These are phyloP conservation scores for Yamadazyma friedrichii DNA, from an alignment of 1,139 yeast species.

Conservation along the genomic window DNA sequence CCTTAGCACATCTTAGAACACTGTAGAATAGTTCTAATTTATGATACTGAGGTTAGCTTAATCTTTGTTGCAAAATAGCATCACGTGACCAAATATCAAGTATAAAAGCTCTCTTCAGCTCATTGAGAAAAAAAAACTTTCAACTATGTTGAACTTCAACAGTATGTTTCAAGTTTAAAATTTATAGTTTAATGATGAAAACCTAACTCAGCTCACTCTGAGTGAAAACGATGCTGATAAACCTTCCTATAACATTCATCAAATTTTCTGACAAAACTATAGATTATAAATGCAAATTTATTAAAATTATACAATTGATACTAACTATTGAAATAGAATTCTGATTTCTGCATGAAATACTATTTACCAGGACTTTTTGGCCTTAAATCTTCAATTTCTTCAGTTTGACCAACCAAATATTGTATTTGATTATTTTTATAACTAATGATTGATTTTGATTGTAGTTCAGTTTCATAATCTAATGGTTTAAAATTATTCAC, in stretches of 20 bases:
- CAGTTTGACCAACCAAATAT: constrained; percentile 58
- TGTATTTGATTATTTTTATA: constrained; percentile 31
- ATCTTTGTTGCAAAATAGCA: too few relatives aligned
- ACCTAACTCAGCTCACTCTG: constrained; percentile 57
- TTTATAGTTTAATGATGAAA: constrained; percentile 38
- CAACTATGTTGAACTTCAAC: not conserved
- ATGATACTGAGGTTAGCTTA: too few relatives aligned
- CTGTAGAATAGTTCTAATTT: too few relatives aligned
- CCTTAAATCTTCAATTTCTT: constrained; percentile 74
- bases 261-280: constrained; percentile 14
- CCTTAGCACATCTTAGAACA: too few relatives aligned
- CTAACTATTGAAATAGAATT: not conserved
- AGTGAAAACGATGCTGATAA: constrained; percentile 52
- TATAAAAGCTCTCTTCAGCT: not conserved
- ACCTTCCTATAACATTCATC: constrained; percentile 46
- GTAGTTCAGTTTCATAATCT: constrained; percentile 33
- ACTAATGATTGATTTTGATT: constrained; percentile 30
- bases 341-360: not conserved
- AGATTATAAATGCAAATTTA: not conserved
- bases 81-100: not conserved
- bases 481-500: constrained; percentile 60
- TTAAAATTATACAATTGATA: not conserved
- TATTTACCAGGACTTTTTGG: constrained; percentile 69
- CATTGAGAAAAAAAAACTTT: not conserved
- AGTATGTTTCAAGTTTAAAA: constrained; percentile 1